Conservation (phyloP, 805 yeast species). For the Monosporozyma unispora region DNA sequence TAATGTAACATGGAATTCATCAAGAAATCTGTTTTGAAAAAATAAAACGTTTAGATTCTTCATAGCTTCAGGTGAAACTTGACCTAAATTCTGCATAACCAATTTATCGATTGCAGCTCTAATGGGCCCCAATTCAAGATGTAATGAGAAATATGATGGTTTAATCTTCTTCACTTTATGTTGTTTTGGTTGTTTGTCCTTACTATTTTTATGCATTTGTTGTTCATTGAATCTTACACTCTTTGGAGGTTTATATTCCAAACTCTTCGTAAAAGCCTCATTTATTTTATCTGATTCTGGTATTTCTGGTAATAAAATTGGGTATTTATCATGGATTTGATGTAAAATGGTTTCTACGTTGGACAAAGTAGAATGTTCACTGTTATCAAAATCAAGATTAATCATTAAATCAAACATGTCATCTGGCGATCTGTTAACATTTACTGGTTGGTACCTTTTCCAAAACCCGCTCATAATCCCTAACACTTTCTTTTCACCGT, state of each 20-base stretch:
- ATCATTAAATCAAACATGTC: constrained; percentile 56
- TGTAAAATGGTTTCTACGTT: constrained; percentile 41
- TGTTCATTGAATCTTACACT: constrained; percentile 27
- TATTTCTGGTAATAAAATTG: constrained; percentile 33
- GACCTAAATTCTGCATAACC: background rate
- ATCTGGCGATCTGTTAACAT: constrained; percentile 46
- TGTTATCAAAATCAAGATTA: constrained; percentile 38
- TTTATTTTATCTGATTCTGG: constrained; percentile 38
- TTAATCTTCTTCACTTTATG: constrained; percentile 10
- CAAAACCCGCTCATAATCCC: constrained; percentile 70
- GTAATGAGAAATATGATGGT: constrained; percentile 39
- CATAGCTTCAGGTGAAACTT: background rate
- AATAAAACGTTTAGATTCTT: constrained; percentile 1
- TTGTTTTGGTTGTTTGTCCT: constrained; percentile 5
- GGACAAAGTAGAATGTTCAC: constrained; percentile 35
- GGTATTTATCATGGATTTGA: constrained; percentile 34
- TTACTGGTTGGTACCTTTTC: constrained; percentile 55
- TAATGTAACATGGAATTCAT: constrained; percentile 59
- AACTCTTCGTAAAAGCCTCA: constrained; percentile 44
- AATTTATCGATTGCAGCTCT: background rate
- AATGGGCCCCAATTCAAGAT: constrained; percentile 8
- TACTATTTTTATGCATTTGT: background rate
- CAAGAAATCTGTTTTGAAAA: constrained; percentile 35
- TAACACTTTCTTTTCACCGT: constrained; percentile 42
- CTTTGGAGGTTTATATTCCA: constrained; percentile 42